phyloP scores from a whole-genome alignment of 768 basidiomycete genomes.

The Clitopilus passeckerianus region DNA sequence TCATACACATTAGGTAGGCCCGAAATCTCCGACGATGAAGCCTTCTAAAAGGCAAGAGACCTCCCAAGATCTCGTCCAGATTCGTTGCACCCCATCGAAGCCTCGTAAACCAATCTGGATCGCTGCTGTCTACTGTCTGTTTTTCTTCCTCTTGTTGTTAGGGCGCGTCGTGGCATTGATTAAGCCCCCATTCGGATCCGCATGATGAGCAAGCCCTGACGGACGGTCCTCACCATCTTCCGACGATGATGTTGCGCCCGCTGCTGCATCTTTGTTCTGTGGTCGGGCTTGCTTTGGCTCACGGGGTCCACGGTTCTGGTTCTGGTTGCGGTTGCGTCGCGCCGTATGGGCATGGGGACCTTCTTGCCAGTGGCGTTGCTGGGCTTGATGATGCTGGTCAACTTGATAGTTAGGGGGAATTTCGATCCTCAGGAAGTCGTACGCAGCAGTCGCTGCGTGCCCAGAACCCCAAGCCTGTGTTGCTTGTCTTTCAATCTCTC shows the following conservation, averaged over 20 bases:
- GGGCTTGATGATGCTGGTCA: neutral
- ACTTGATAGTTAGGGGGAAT: conserved; percentile 20
- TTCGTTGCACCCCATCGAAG: neutral
- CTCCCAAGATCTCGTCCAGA: neutral
- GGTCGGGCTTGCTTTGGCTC: neutral
- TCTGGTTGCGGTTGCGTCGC: neutral
- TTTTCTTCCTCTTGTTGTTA: conserved; percentile 16
- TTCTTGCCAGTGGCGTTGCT: neutral
- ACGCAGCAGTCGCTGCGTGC: conserved; percentile 45
- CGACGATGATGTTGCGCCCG: neutral
- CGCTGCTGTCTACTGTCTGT: conserved; percentile 10
- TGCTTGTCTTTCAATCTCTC: conserved; percentile 62
- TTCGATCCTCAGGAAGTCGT: conserved; percentile 47
- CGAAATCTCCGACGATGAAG: neutral
- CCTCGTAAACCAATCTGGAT: neutral
- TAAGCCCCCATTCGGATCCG: conserved; percentile 20
- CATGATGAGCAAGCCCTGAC: conserved; percentile 10
- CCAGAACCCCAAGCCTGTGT: conserved; percentile 49
- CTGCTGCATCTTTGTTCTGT: neutral
- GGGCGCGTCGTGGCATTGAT: conserved; percentile 8
- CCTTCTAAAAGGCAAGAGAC: neutral
- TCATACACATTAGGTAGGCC: neutral
- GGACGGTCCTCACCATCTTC: neutral
- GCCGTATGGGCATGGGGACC: conserved; percentile 1
- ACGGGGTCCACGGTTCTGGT: neutral